phyloP scores from a whole-genome alignment of 1,139 yeast species.

The Oligophagozyma castellii region DNA sequence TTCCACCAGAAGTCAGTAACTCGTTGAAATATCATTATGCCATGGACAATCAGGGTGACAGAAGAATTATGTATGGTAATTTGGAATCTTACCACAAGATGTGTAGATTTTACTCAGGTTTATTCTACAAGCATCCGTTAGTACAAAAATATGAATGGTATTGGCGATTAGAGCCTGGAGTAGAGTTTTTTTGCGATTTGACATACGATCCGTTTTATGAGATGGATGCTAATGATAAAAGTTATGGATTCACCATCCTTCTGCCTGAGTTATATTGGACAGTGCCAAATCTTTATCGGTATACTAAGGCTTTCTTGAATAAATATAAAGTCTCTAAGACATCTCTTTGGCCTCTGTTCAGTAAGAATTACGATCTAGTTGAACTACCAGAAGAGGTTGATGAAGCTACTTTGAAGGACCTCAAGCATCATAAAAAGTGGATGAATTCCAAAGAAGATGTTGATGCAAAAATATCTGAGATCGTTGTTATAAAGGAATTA shows the following conservation, averaged over 20 bases:
- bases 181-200: slow-evolving; percentile 76
- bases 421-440: slow-evolving; percentile 12
- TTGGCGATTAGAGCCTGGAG: slow-evolving; percentile 91
- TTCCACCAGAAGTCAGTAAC: slow-evolving; percentile 19
- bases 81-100: slow-evolving; percentile 56
- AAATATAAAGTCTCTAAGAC: slow-evolving; percentile 35
- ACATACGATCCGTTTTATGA: slow-evolving; percentile 83
- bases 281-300: slow-evolving; percentile 64
- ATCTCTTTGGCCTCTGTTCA: slow-evolving; percentile 45
- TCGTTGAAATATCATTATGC: slow-evolving; percentile 33
- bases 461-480: slow-evolving; percentile 15
- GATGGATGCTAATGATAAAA: slow-evolving; percentile 56
- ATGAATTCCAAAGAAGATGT: slow-evolving; percentile 16
- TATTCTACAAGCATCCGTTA: slow-evolving; percentile 60
- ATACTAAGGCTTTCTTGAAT: slow-evolving; percentile 50
- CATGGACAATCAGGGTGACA: slow-evolving; percentile 55
- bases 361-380: slow-evolving; percentile 24
- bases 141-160: slow-evolving; percentile 68
- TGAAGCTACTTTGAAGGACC: slow-evolving; percentile 2
- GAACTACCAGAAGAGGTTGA: slow-evolving; percentile 1
- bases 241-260: slow-evolving; percentile 72
- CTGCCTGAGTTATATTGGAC: slow-evolving; percentile 66
- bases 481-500: slow-evolving; percentile 21
- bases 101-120: slow-evolving; percentile 68
- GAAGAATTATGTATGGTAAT: slow-evolving; percentile 70